These are phyloP conservation scores for Platanus orientalis DNA, from an alignment of 164 flowering plant genomes.

Conservation along the genomic window DNA sequence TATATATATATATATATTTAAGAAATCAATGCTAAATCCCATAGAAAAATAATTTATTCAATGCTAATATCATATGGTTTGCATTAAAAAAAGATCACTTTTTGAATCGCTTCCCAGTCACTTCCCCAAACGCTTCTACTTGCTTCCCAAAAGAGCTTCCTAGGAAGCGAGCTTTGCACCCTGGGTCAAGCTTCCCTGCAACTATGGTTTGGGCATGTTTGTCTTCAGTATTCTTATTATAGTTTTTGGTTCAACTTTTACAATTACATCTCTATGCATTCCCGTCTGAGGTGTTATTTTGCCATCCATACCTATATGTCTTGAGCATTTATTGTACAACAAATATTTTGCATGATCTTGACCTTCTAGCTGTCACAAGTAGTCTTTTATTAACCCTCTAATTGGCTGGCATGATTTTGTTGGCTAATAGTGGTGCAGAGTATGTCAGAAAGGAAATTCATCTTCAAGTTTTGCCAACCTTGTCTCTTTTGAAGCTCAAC, in stretches of 20 bases:
- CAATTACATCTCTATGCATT: neutral
- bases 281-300: neutral
- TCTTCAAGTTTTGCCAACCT: conserved; percentile 65
- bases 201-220: too few species aligned
- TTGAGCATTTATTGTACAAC: neutral
- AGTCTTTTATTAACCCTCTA: conserved; percentile 4
- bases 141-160: too few species aligned
- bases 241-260: neutral
- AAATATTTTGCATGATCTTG: neutral
- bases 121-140: too few species aligned
- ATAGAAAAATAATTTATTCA: too few species aligned
- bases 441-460: conserved; percentile 86
- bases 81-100: too few species aligned
- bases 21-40: too few species aligned
- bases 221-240: too few species aligned
- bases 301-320: neutral
- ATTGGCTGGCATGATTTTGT: conserved; percentile 1
- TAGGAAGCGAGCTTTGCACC: too few species aligned
- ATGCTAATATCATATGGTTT: too few species aligned
- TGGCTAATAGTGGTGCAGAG: conserved; percentile 75
- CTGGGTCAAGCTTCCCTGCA: too few species aligned
- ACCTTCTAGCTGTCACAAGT: neutral
- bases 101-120: too few species aligned
- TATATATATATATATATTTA: too few species aligned
- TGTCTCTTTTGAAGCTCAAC: conserved; percentile 59